Evolutionary conservation across 208 protist species (phyloP).

Genomic region (Leishmania lainsoni): DNA sequence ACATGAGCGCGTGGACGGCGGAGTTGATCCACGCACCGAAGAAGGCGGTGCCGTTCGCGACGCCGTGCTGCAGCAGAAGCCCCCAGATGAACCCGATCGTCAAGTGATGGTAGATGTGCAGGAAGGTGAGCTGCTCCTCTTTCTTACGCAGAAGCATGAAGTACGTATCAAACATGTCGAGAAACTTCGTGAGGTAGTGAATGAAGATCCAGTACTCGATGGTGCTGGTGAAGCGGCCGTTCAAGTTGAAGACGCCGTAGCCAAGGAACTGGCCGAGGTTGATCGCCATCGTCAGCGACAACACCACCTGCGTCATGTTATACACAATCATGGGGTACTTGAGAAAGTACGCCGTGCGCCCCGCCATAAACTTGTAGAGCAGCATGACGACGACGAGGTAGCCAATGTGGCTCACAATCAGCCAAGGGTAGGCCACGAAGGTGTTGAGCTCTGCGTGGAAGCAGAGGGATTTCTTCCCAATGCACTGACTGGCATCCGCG

Average conservation of each 20-base stretch:
- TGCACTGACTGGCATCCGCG: constrained; percentile 28
- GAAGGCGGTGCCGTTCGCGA: constrained; percentile 88
- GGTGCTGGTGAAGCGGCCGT: constrained; percentile 57
- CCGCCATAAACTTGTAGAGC: constrained; percentile 59
- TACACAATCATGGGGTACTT: constrained; percentile 81
- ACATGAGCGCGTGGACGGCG: constrained; percentile 91
- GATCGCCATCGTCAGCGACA: constrained; percentile 84
- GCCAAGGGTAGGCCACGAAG: constrained; percentile 57
- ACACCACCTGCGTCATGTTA: constrained; percentile 77
- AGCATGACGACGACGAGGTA: constrained; percentile 70
- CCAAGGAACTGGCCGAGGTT: constrained; percentile 48
- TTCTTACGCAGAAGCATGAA: constrained; percentile 92
- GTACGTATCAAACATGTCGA: constrained; percentile 90
- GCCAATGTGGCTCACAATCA: constrained; percentile 53
- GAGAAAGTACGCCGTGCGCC: constrained; percentile 41
- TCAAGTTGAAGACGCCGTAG: constrained; percentile 79
- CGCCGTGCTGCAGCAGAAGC: constrained; percentile 78
- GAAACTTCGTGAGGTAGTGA: constrained; percentile 88
- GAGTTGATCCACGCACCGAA: constrained; percentile 92
- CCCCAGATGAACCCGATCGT: constrained; percentile 91
- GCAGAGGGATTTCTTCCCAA: constrained; percentile 61
- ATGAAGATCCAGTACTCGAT: constrained; percentile 89
- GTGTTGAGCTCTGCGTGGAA: constrained; percentile 64
- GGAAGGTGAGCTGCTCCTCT: constrained; percentile 83
- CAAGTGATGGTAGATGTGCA: constrained; percentile 92